Conservation (phyloP, 2,329 filamentous ascomycete species). For the Trichoderma sp. region DNA sequence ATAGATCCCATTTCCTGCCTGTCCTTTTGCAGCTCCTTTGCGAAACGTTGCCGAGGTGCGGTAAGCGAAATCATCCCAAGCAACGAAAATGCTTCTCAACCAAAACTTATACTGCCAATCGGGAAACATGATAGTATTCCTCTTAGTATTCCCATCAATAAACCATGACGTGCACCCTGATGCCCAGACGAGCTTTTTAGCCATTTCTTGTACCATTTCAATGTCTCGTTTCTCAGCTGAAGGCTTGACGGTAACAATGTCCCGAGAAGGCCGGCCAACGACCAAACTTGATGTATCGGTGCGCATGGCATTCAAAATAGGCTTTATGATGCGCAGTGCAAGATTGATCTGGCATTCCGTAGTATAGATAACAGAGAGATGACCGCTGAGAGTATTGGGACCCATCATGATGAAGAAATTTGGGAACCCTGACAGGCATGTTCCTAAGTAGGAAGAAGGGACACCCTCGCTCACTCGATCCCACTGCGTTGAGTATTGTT, state of each 20-base stretch:
- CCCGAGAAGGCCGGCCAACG: slow-evolving; percentile 22
- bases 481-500: slow-evolving; percentile 22
- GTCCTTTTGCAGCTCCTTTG: not conserved
- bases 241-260: slow-evolving; percentile 32
- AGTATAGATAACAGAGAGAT: slow-evolving; percentile 49
- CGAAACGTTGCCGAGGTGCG: not conserved
- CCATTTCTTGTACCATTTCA: slow-evolving; percentile 39
- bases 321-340: slow-evolving; percentile 32
- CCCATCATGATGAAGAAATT: slow-evolving; percentile 40
- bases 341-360: slow-evolving; percentile 53
- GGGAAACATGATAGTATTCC: slow-evolving; percentile 52
- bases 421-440: slow-evolving; percentile 45
- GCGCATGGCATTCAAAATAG: slow-evolving; percentile 34
- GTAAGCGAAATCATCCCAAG: slow-evolving; percentile 35
- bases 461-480: slow-evolving; percentile 25
- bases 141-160: slow-evolving; percentile 43
- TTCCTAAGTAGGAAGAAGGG: slow-evolving; percentile 46
- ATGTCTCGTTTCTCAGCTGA: slow-evolving; percentile 27
- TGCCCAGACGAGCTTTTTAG: slow-evolving; percentile 45
- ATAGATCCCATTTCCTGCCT: not conserved
- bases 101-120: slow-evolving; percentile 51
- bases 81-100: slow-evolving; percentile 45
- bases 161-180: slow-evolving; percentile 53
- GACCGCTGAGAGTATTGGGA: slow-evolving; percentile 42
- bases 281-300: slow-evolving; percentile 6